Conservation (phyloP, 2,329 filamentous ascomycete genomes). For the Nigrospora oryzae region DNA sequence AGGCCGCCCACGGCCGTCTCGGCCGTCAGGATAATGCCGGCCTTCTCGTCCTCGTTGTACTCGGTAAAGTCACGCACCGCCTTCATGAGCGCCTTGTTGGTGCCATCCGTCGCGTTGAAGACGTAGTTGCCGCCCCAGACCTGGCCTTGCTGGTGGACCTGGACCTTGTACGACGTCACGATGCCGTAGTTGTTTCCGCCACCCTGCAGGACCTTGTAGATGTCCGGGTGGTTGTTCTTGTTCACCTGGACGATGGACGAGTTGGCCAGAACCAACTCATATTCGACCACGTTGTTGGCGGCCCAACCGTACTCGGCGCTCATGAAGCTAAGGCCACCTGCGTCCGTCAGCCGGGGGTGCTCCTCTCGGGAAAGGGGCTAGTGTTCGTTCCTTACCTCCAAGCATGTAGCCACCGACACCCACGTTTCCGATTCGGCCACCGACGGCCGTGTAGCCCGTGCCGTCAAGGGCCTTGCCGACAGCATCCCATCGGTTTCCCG, state of each 20-base stretch:
- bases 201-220: constrained; percentile 45
- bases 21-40: constrained; percentile 49
- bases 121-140: constrained; percentile 34
- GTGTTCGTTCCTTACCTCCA: constrained; percentile 40
- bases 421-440: constrained; percentile 36
- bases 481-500: constrained; percentile 34
- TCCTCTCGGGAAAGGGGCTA: constrained; percentile 9
- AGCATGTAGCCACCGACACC: constrained; percentile 41
- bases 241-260: constrained; percentile 38
- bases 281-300: constrained; percentile 38
- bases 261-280: constrained; percentile 43
- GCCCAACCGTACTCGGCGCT: constrained; percentile 41
- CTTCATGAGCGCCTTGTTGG: constrained; percentile 27
- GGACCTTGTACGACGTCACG: constrained; percentile 35
- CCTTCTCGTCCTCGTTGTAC: constrained; percentile 50
- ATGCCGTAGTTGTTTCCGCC: constrained; percentile 50
- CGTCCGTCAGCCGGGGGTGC: not conserved
- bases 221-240: constrained; percentile 30
- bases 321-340: constrained; percentile 33
- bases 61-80: constrained; percentile 47
- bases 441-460: constrained; percentile 32
- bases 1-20: constrained; percentile 33
- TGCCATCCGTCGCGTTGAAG: constrained; percentile 22
- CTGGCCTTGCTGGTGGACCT: constrained; percentile 28
- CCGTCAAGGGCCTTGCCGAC: constrained; percentile 30